phyloP scores from a whole-genome alignment of 345 rosid genomes.

The Rhodamnia rubescens region DNA sequence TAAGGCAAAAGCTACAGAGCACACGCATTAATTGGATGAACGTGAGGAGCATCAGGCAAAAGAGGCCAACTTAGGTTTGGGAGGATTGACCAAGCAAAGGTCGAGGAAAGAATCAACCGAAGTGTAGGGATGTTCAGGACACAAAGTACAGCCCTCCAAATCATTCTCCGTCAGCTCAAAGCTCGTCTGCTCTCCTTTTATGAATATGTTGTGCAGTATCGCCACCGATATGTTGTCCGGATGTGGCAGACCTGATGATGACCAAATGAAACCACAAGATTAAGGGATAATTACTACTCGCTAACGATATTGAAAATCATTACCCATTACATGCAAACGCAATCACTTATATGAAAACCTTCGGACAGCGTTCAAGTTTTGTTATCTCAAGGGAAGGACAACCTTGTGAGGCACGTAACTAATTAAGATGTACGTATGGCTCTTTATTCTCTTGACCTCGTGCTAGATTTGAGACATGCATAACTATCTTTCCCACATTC shows the following conservation, averaged over 20 bases:
- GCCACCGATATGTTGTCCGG: conserved; percentile 16
- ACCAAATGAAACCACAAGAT: background rate
- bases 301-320: background rate
- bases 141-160: conserved; percentile 25
- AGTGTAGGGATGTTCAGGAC: conserved; percentile 21
- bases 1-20: background rate
- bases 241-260: conserved; percentile 2
- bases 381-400: background rate
- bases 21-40: background rate
- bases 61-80: conserved; percentile 11
- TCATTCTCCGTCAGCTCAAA: conserved; percentile 17
- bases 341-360: background rate
- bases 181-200: conserved; percentile 27
- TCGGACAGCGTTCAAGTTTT: background rate
- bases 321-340: background rate
- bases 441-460: background rate
- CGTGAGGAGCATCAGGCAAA: background rate
- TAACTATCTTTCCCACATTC: background rate
- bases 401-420: background rate
- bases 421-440: background rate
- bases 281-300: background rate
- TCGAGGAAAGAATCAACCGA: conserved; percentile 17
- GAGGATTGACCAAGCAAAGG: conserved; percentile 15
- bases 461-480: background rate
- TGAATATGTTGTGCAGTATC: conserved; percentile 26